Conservation (phyloP, 2,329 filamentous ascomycete genomes). For the Aspergillus tamarii region DNA sequence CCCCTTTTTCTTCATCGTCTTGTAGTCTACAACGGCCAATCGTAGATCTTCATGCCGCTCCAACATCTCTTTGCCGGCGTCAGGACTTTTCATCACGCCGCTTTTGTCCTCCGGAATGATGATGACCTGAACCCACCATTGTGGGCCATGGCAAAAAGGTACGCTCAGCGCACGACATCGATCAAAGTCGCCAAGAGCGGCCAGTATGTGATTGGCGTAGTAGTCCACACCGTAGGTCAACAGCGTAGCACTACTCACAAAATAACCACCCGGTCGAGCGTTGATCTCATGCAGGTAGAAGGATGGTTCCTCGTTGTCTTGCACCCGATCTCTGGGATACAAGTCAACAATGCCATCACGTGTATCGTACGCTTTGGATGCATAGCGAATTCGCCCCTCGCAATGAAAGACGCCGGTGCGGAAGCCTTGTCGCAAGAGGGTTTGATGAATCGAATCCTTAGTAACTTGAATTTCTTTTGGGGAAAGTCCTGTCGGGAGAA, state of each 20-base stretch:
- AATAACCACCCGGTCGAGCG: conserved; percentile 6
- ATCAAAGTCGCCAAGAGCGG: not conserved
- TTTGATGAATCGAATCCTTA: not conserved
- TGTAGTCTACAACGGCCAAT: not conserved
- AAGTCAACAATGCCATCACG: conserved; percentile 1
- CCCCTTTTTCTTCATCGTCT: conserved; percentile 8
- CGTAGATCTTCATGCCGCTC: conserved; percentile 3
- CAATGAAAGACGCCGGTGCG: conserved; percentile 5
- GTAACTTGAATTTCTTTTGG: conserved; percentile 1
- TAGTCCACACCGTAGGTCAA: conserved; percentile 6
- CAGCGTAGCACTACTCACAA: not conserved
- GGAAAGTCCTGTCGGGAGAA: conserved; percentile 1
- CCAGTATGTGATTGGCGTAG: conserved; percentile 4
- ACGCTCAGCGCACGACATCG: conserved; percentile 1
- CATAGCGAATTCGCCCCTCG: conserved; percentile 1
- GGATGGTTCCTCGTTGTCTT: not conserved
- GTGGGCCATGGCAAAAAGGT: conserved; percentile 4
- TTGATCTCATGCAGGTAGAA: conserved; percentile 7
- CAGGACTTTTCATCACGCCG: conserved; percentile 6
- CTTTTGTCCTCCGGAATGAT: conserved; percentile 3
- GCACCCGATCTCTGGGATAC: not conserved
- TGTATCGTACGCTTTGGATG: not conserved
- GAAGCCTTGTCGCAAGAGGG: conserved; percentile 3
- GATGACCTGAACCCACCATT: conserved; percentile 1
- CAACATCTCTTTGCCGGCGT: conserved; percentile 3